phyloP scores from a whole-genome alignment of 2,329 filamentous ascomycete species.

The Nigrograna mackinnonii region DNA sequence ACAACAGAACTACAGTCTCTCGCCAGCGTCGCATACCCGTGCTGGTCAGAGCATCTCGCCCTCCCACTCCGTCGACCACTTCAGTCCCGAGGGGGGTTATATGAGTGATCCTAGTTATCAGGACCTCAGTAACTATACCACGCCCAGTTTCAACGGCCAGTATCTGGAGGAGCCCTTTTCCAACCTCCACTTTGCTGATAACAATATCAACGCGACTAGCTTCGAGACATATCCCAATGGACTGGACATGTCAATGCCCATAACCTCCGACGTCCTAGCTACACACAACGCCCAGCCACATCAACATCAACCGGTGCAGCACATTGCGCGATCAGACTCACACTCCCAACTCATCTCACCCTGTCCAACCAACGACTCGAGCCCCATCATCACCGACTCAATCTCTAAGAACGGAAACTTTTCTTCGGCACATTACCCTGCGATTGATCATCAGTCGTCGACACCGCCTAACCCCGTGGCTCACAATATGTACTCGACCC shows the following conservation, averaged over 20 bases:
- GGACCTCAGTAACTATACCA: constrained; percentile 34
- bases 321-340: constrained; percentile 22
- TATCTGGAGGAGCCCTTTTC: constrained; percentile 31
- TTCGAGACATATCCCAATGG: constrained; percentile 26
- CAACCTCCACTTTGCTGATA: constrained; percentile 30
- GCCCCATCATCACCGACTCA: constrained; percentile 38
- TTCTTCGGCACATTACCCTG: constrained; percentile 20
- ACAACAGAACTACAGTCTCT: constrained; percentile 29
- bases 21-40: constrained; percentile 29
- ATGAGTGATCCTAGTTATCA: constrained; percentile 36
- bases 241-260: constrained; percentile 27
- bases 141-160: constrained; percentile 32
- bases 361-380: constrained; percentile 38
- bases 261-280: constrained; percentile 29
- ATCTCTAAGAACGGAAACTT: constrained; percentile 15
- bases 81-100: constrained; percentile 40
- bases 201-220: constrained; percentile 16
- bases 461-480: constrained; percentile 28
- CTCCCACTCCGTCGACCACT: constrained; percentile 41
- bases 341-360: constrained; percentile 40
- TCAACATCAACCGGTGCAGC: constrained; percentile 13
- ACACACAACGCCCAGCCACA: constrained; percentile 34
- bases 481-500: constrained; percentile 27
- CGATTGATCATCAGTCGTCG: constrained; percentile 21
- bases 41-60: constrained; percentile 38